phyloP scores from a whole-genome alignment of 2,329 filamentous ascomycete genomes.

The Emericellopsis atlantica region DNA sequence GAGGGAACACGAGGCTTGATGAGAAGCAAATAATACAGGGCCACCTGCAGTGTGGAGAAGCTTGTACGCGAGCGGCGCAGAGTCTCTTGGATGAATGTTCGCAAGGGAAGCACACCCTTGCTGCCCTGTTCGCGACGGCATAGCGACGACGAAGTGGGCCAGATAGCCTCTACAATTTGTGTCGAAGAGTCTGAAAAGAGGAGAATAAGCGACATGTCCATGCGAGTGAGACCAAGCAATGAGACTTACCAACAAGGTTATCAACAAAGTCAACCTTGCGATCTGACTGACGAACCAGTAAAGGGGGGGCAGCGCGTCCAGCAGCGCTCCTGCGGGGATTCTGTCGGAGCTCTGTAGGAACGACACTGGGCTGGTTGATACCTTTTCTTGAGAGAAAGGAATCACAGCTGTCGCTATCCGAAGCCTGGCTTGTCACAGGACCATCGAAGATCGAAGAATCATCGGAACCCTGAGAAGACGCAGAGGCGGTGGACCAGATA shows the following conservation, averaged over 20 bases:
- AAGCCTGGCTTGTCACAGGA: slow-evolving; percentile 3
- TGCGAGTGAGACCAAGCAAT: slow-evolving; percentile 8
- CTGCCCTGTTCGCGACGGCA: slow-evolving; percentile 60
- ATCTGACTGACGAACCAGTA: slow-evolving; percentile 75
- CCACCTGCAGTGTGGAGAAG: slow-evolving; percentile 94
- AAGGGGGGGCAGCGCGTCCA: slow-evolving; percentile 53
- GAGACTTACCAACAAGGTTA: slow-evolving; percentile 85
- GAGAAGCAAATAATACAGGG: slow-evolving; percentile 88
- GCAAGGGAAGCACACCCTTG: slow-evolving; percentile 74
- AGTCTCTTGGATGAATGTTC: slow-evolving; percentile 96
- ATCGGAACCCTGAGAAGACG: slow-evolving; percentile 48
- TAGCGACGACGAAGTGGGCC: slow-evolving; percentile 77
- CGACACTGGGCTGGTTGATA: slow-evolving; percentile 20
- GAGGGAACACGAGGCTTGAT: slow-evolving; percentile 83
- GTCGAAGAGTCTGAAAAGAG: slow-evolving; percentile 72
- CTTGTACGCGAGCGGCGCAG: slow-evolving; percentile 88
- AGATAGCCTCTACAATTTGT: slow-evolving; percentile 94
- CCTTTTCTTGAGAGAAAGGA: slow-evolving; percentile 8
- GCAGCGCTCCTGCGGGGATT: slow-evolving; percentile 46
- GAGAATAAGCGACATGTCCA: slow-evolving; percentile 19
- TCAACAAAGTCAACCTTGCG: slow-evolving; percentile 94
- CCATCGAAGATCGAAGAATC: slow-evolving; percentile 11
- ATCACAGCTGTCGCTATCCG: slow-evolving; percentile 6
- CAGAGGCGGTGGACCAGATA: slow-evolving; percentile 62
- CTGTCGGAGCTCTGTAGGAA: slow-evolving; percentile 51